Conservation (phyloP, 2,329 filamentous ascomycete genomes). For the Ophiocordyceps camponoti-leonardi region DNA sequence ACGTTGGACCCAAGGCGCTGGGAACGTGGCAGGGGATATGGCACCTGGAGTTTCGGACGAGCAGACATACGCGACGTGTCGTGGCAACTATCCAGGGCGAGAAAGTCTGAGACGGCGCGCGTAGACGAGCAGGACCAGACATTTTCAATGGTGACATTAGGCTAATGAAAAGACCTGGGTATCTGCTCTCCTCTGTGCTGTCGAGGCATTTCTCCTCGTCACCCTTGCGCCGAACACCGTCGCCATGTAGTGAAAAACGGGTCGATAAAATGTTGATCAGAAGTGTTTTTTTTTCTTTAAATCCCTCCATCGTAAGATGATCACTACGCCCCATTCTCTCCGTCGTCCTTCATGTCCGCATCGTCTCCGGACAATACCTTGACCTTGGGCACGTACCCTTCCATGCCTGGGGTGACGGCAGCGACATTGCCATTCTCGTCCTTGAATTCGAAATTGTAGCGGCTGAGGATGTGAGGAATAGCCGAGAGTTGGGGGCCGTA, state of each 20-base stretch:
- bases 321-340: constrained; percentile 22
- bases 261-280: not conserved
- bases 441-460: constrained; percentile 96
- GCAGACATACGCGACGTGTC: constrained; percentile 62
- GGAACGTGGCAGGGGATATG: constrained; percentile 80
- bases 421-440: constrained; percentile 84
- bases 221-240: constrained; percentile 19
- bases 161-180: constrained; percentile 1
- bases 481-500: constrained; percentile 94
- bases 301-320: constrained; percentile 3
- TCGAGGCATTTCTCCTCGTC: not conserved
- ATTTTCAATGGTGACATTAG: not conserved
- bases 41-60: constrained; percentile 76
- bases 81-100: constrained; percentile 93
- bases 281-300: not conserved
- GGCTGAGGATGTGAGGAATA: constrained; percentile 83
- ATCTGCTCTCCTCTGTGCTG: constrained; percentile 3
- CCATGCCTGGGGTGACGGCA: constrained; percentile 61
- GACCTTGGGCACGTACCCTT: constrained; percentile 42
- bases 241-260: constrained; percentile 11
- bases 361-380: constrained; percentile 49
- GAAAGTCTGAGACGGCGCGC: constrained; percentile 23
- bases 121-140: not conserved
- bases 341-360: constrained; percentile 43
- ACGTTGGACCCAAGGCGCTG: constrained; percentile 25